These are phyloP conservation scores for Cymbopogon flexuosus DNA, from an alignment of 202 grass and related monocot genomes.

Conservation along the genomic window DNA sequence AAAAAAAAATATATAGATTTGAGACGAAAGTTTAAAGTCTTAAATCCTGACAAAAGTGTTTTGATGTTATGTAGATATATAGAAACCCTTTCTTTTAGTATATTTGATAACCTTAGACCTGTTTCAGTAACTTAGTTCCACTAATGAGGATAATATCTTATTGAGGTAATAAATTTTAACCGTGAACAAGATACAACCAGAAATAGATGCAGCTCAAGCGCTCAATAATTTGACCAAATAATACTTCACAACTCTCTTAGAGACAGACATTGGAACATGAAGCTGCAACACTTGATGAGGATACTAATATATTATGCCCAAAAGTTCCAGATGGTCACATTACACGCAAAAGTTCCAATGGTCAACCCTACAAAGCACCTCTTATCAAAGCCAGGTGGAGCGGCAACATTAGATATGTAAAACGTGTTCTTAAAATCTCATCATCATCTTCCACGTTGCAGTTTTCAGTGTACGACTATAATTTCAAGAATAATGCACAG, in stretches of 20 bases:
- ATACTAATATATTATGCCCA: background rate
- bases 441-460: background rate
- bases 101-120: background rate
- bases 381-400: background rate
- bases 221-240: background rate
- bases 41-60: background rate
- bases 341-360: background rate
- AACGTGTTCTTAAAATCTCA: background rate
- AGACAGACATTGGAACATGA: background rate
- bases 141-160: background rate
- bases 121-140: background rate
- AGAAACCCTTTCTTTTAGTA: background rate
- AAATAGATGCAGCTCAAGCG: background rate
- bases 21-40: background rate
- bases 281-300: background rate
- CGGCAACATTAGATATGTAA: background rate
- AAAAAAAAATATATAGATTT: too few relatives aligned
- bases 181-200: background rate
- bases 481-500: background rate
- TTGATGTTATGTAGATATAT: too few relatives aligned
- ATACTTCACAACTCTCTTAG: background rate
- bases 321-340: background rate
- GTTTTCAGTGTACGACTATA: background rate
- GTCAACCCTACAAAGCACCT: background rate
- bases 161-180: background rate